phyloP scores from a whole-genome alignment of 257 asterid genomes.

The Cinchona pubescens region DNA sequence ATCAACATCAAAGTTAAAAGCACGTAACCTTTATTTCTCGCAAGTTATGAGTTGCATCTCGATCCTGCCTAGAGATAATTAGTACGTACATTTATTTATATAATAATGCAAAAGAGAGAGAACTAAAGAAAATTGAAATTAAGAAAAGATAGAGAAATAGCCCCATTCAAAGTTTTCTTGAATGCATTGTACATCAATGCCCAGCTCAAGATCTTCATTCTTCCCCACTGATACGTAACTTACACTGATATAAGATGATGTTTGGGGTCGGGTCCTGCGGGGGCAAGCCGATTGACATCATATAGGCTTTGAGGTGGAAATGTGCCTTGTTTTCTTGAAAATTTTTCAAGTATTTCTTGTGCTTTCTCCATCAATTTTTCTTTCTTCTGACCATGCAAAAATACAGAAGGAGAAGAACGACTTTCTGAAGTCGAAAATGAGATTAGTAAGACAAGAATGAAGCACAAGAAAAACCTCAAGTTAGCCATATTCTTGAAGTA shows the following conservation, averaged over 20 bases:
- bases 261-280: constrained; percentile 56
- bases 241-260: constrained; percentile 45
- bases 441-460: constrained; percentile 21
- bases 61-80: neutral
- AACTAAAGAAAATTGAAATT: no score
- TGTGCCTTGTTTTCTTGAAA: constrained; percentile 18
- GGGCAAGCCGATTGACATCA: constrained; percentile 29
- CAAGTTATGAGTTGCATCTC: neutral
- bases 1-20: neutral
- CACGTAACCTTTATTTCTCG: neutral
- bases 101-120: neutral
- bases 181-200: neutral
- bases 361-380: constrained; percentile 30
- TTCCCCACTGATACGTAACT: no score
- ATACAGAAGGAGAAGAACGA: constrained; percentile 16
- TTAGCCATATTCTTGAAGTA: constrained; percentile 37
- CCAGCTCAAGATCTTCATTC: neutral
- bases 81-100: neutral
- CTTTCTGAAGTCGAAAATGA: constrained; percentile 7
- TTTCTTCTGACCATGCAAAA: neutral
- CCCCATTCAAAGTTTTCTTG: neutral
- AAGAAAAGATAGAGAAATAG: neutral
- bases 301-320: constrained; percentile 13
- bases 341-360: constrained; percentile 25
- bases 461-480: constrained; percentile 17